Conservation (phyloP, 1,284 basidiomycete genomes). For the Apiotrichum gamsii region DNA sequence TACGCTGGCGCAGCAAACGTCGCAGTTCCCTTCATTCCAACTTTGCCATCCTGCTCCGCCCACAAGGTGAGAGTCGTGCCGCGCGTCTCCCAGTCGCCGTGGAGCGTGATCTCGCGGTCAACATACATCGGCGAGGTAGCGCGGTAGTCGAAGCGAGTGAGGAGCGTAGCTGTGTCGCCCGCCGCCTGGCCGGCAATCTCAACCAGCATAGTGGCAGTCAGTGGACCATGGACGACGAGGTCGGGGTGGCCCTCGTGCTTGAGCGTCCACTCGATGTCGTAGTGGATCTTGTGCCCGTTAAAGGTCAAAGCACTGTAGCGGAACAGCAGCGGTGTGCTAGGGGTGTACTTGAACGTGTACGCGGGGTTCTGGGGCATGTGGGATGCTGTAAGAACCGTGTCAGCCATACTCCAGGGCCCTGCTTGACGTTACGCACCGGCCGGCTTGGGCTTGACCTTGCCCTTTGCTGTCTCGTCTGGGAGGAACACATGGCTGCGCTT, state of each 20-base stretch:
- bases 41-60: constrained; percentile 57
- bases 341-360: constrained; percentile 57
- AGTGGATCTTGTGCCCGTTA: constrained; percentile 46
- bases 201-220: constrained; percentile 69
- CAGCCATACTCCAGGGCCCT: background rate
- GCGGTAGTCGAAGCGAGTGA: constrained; percentile 62
- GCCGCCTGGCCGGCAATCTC: constrained; percentile 51
- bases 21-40: constrained; percentile 61
- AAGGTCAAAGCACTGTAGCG: constrained; percentile 74
- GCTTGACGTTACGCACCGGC: background rate
- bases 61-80: constrained; percentile 48
- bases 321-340: constrained; percentile 66
- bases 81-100: constrained; percentile 50
- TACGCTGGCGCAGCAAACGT: no score
- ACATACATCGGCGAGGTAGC: constrained; percentile 69
- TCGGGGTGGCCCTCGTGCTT: constrained; percentile 68
- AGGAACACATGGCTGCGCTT: constrained; percentile 71
- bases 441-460: constrained; percentile 7
- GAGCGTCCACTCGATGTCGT: constrained; percentile 55
- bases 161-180: constrained; percentile 11
- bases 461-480: constrained; percentile 17
- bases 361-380: constrained; percentile 49
- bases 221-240: constrained; percentile 71
- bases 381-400: no score
- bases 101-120: constrained; percentile 55